Evolutionary conservation across 805 yeast species (phyloP).

Genomic region (Candida odintsovae): DNA sequence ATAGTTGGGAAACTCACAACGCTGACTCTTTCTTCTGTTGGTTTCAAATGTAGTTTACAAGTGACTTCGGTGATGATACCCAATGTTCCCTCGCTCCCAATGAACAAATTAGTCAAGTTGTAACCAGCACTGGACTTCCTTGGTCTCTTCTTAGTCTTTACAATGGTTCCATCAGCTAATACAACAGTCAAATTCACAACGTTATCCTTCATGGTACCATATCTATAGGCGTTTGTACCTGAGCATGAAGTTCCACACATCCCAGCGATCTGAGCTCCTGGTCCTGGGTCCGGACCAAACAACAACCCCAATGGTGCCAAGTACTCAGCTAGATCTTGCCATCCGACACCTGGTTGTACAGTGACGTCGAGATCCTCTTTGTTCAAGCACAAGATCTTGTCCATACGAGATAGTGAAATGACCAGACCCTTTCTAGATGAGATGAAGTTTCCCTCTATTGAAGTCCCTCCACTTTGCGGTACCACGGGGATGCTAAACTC

Average conservation of each 20-base stretch:
- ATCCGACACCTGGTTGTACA: slow-evolving; percentile 74
- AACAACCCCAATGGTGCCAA: slow-evolving; percentile 43
- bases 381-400: slow-evolving; percentile 49
- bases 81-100: slow-evolving; percentile 76
- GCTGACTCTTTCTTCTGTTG: slow-evolving; percentile 58
- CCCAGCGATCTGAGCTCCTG: slow-evolving; percentile 76
- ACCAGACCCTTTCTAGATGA: slow-evolving; percentile 58
- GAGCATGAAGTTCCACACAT: slow-evolving; percentile 74
- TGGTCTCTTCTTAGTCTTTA: slow-evolving; percentile 69
- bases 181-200: slow-evolving; percentile 65
- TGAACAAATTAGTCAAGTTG: slow-evolving; percentile 64
- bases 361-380: slow-evolving; percentile 62
- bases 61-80: slow-evolving; percentile 78
- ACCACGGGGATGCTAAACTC: slow-evolving; percentile 51
- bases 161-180: slow-evolving; percentile 69
- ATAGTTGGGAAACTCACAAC: slow-evolving; percentile 64
- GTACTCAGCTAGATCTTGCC: slow-evolving; percentile 61
- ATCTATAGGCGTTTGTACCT: slow-evolving; percentile 71
- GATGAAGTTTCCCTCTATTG: slow-evolving; percentile 62
- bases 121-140: slow-evolving; percentile 76
- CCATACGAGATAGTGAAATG: slow-evolving; percentile 54
- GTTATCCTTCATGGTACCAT: slow-evolving; percentile 77
- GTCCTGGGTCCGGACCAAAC: slow-evolving; percentile 76
- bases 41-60: slow-evolving; percentile 59
- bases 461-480: slow-evolving; percentile 60